Evolutionary conservation across 192 early-diverging fungal genomes (phyloP), one percentile per base, ranked within the genome.

Genomic region (Podila clonocystis): DNA sequence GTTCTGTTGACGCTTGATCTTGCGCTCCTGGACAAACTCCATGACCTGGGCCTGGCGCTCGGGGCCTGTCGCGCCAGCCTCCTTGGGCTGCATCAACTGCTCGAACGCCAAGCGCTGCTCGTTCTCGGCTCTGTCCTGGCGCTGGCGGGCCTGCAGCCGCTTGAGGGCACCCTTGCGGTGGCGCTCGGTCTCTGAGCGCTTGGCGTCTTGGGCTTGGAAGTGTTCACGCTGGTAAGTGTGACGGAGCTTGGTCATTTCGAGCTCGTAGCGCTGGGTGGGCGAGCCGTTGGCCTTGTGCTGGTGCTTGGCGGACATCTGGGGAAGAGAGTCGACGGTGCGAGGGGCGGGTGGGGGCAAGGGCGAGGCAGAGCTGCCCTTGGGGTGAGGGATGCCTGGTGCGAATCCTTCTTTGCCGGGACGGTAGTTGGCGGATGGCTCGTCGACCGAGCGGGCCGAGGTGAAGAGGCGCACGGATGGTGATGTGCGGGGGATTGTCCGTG

Each of bases 211-310:
- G 20, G 58, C 20, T 20, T 49, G 41, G 28, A 73, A 69, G 29
- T 80, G 71, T 33, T 80, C 70, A n/a, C 67, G 33, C 62, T 80
- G 77, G 66, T 80, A 80, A 24, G 65, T 26, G 36, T 80, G 77
- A 24, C 77, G 77, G 58, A 80, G 61, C 62, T 80, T 72, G 2
- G 77, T 80, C 77, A 80, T 80, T 62, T 80, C 71, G n/a, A 69
- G 48, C 71, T 80, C 57, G 62, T 59, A 73, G 45, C 73, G 72
- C 52, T 80, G 77, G 60, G 29, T 55, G 41, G 77, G 71, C n/a
- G 70, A 29, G 50, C 66, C 66, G 34, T 69, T 52, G n/a, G 70
- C 66, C 62, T 73, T 80, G 57, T 61, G 63, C 19, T 68, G n/a
- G 67, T 80, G 77, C 55, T 59, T 72, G 61, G 68, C 58, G n/a